Evolutionary conservation across 1,284 basidiomycete genomes (phyloP).

Genomic region (Cystobasidium sp.): DNA sequence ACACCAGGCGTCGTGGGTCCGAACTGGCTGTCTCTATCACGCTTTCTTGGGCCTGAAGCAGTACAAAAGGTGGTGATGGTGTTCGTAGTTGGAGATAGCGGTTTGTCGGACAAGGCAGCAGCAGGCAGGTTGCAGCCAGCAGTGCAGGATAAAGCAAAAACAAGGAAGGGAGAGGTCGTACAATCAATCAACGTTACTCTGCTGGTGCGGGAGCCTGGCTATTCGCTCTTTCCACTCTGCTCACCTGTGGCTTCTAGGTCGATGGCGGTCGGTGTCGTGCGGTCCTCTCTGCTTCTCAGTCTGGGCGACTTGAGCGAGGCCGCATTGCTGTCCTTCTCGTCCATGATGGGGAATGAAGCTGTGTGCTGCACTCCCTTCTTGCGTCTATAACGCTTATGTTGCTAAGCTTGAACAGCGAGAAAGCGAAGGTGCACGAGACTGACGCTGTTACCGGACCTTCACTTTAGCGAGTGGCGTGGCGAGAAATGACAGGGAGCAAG

Average conservation of each 20-base stretch:
- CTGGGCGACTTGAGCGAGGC: constrained; percentile 20
- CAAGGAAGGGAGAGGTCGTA: not conserved
- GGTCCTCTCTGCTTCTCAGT: constrained; percentile 20
- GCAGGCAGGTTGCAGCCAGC: not conserved
- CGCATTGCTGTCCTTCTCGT: not conserved
- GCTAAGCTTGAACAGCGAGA: not conserved
- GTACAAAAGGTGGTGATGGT: not conserved
- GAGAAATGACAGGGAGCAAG: too few species aligned
- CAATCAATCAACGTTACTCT: not conserved
- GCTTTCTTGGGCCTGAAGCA: constrained; percentile 19
- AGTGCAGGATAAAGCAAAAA: not conserved
- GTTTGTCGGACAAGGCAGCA: not conserved
- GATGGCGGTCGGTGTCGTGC: constrained; percentile 17
- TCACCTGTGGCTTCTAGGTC: constrained; percentile 26
- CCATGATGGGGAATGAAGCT: not conserved
- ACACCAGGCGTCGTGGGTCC: constrained; percentile 42
- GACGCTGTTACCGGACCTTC: too few species aligned
- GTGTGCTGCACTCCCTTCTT: not conserved
- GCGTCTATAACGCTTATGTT: not conserved
- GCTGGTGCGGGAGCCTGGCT: not conserved
- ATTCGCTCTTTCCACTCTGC: not conserved
- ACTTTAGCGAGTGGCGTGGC: too few species aligned
- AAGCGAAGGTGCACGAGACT: too few species aligned
- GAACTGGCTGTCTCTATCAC: constrained; percentile 41
- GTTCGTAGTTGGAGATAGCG: not conserved